Percentiles rank a stretch among this genome's conserved stretches.
Conservation (phyloP, 192 early-diverging fungal species). For the Chytriomyces hyalinus region DNA sequence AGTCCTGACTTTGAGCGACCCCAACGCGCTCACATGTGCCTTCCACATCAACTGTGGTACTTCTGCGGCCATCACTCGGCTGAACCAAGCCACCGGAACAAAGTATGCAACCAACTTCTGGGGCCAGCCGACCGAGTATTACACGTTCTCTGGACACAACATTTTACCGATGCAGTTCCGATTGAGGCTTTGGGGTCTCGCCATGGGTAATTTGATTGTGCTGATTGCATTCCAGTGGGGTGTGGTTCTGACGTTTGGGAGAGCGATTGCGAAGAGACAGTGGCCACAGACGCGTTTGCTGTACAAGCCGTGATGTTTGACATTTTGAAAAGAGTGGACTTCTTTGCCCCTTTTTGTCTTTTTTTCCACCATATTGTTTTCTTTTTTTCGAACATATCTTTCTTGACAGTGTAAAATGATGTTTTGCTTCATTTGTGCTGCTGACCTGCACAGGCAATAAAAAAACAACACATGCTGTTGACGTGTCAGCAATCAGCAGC, state of each 20-base stretch:
- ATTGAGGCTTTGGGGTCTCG: conserved; percentile 58
- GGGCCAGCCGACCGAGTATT: conserved; percentile 55
- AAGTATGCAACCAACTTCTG: conserved; percentile 47
- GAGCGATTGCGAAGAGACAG: conserved; percentile 39
- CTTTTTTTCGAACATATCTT: too few relatives aligned
- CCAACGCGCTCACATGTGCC: conserved; percentile 65
- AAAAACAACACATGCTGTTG: too few relatives aligned
- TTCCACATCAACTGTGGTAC: conserved; percentile 79
- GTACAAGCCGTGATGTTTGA: conserved; percentile 16
- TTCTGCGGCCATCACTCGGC: conserved; percentile 49
- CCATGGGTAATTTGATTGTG: conserved; percentile 38
- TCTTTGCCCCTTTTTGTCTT: too few relatives aligned
- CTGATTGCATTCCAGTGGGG: conserved; percentile 40
- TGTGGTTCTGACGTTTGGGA: conserved; percentile 42
- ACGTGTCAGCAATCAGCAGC: too few relatives aligned
- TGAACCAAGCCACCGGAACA: conserved; percentile 30
- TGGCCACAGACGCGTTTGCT: conserved; percentile 25
- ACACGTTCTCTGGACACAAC: conserved; percentile 74
- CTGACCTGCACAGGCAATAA: too few relatives aligned
- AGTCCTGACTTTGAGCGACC: conserved; percentile 59
- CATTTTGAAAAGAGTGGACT: too few relatives aligned
- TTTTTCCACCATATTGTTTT: too few relatives aligned
- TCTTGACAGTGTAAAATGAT: too few relatives aligned
- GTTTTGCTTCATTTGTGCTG: too few relatives aligned
- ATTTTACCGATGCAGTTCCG: conserved; percentile 70